Evolutionary conservation across 257 asterid species (phyloP).

Genomic region (Plantago elongata): DNA sequence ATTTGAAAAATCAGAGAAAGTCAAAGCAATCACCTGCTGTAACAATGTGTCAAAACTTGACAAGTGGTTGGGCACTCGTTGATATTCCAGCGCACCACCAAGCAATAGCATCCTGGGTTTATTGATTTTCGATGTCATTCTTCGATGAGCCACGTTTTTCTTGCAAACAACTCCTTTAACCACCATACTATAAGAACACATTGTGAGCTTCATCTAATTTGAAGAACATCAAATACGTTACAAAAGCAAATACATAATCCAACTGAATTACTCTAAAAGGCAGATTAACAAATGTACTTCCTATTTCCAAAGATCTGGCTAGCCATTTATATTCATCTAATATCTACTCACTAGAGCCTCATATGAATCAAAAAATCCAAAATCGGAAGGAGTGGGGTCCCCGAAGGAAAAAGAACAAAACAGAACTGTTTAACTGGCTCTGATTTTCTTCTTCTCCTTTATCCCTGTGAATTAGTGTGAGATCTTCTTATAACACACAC

Average conservation of each 20-base stretch:
- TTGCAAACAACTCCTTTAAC: slow-evolving; percentile 75
- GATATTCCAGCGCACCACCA: slow-evolving; percentile 85
- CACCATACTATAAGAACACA: slow-evolving; percentile 44
- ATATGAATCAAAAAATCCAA: too few relatives aligned
- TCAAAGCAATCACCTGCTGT: slow-evolving; percentile 54
- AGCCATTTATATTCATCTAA: too few relatives aligned
- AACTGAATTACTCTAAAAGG: slow-evolving; percentile 11
- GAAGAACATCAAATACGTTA: slow-evolving; percentile 8
- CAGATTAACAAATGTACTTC: too few relatives aligned
- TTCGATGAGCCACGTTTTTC: slow-evolving; percentile 76
- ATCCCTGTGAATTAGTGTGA: too few relatives aligned
- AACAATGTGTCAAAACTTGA: slow-evolving; percentile 75
- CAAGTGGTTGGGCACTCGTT: slow-evolving; percentile 69
- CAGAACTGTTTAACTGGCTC: too few relatives aligned
- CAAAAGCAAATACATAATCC: slow-evolving; percentile 17
- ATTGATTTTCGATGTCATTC: slow-evolving; percentile 62
- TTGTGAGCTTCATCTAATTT: slow-evolving; percentile 23
- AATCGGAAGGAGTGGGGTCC: too few relatives aligned
- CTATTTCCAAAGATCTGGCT: not conserved
- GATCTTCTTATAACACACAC: too few relatives aligned
- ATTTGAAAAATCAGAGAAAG: slow-evolving; percentile 17
- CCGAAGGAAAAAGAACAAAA: too few relatives aligned
- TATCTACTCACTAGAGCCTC: too few relatives aligned
- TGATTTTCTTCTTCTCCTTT: too few relatives aligned
- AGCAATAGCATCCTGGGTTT: slow-evolving; percentile 61